phyloP scores from a whole-genome alignment of 345 rosid genomes.

The Erucastrum elatum region DNA sequence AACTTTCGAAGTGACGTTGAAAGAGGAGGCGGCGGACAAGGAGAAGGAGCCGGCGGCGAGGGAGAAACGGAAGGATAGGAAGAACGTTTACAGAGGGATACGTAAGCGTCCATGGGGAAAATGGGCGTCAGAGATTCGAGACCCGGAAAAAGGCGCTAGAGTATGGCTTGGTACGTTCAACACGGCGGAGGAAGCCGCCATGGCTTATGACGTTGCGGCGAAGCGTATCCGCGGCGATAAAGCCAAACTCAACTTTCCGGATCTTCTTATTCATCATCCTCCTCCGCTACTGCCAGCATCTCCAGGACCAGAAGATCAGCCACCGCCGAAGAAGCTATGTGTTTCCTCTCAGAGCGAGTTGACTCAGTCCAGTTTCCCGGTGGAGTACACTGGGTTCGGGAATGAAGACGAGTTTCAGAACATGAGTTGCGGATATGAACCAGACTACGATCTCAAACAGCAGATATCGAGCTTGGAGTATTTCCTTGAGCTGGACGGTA shows the following conservation, averaged over 20 bases:
- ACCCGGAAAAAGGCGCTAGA: conserved; percentile 73
- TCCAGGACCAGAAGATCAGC: conserved; percentile 10
- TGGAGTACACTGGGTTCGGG: conserved; percentile 24
- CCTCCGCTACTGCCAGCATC: not conserved
- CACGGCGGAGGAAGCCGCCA: conserved; percentile 90
- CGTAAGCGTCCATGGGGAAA: conserved; percentile 95
- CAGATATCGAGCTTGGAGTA: conserved; percentile 62
- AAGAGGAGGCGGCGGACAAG: conserved; percentile 9
- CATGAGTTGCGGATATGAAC: conserved; percentile 19
- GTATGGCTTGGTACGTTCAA: conserved; percentile 93
- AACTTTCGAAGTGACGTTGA: conserved; percentile 5
- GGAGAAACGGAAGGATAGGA: conserved; percentile 50
- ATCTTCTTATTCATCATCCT: conserved; percentile 10
- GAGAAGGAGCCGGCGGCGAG: conserved; percentile 26
- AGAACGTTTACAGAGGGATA: conserved; percentile 84
- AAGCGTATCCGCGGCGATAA: conserved; percentile 88
- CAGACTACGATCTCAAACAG: conserved; percentile 46
- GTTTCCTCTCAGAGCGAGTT: conserved; percentile 29
- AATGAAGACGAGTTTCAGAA: conserved; percentile 23
- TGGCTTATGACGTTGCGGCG: conserved; percentile 86
- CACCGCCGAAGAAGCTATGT: conserved; percentile 55
- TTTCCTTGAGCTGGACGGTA: conserved; percentile 56
- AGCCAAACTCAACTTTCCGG: conserved; percentile 85
- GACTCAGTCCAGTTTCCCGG: conserved; percentile 31
- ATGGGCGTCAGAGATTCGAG: conserved; percentile 97